phyloP scores from a whole-genome alignment of 148 eudicot genomes.

The Nepenthes gracilis region DNA sequence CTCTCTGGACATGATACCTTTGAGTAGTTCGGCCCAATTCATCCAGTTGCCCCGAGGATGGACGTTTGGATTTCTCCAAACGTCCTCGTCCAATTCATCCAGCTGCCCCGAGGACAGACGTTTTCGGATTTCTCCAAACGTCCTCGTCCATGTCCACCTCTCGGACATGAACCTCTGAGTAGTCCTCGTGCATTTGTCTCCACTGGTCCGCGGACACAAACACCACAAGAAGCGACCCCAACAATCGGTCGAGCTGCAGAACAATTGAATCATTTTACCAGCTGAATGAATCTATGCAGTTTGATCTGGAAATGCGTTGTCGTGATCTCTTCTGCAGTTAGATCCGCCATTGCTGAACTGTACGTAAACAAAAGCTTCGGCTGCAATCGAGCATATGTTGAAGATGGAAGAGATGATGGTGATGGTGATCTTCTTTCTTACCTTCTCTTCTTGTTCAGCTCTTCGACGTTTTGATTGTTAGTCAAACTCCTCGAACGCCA shows the following conservation, averaged over 20 bases:
- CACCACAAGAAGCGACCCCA: no score
- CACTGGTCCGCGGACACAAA: no score
- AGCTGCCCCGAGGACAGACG: no score
- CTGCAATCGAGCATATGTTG: conserved; percentile 28
- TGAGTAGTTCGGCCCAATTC: no score
- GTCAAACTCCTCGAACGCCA: conserved; percentile 76
- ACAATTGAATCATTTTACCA: conserved; percentile 24
- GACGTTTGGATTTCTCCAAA: no score
- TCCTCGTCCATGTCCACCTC: no score
- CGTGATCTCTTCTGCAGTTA: neutral
- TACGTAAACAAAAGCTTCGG: conserved; percentile 20
- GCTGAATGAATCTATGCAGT: conserved; percentile 2
- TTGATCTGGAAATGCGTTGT: neutral
- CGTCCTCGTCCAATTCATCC: no score
- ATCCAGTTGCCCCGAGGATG: no score
- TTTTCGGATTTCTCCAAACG: no score
- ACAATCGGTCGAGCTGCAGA: conserved; percentile 55
- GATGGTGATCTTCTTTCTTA: conserved; percentile 25
- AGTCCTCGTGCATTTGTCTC: no score
- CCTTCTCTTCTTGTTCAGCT: conserved; percentile 34
- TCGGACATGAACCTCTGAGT: no score
- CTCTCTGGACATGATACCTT: no score
- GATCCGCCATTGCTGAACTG: conserved; percentile 1
- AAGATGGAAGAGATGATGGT: conserved; percentile 11
- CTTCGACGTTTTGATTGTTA: conserved; percentile 53